Base-by-base conservation (phyloP, 306 rosid genomes). In the Lathyrus aphaca region DNA sequence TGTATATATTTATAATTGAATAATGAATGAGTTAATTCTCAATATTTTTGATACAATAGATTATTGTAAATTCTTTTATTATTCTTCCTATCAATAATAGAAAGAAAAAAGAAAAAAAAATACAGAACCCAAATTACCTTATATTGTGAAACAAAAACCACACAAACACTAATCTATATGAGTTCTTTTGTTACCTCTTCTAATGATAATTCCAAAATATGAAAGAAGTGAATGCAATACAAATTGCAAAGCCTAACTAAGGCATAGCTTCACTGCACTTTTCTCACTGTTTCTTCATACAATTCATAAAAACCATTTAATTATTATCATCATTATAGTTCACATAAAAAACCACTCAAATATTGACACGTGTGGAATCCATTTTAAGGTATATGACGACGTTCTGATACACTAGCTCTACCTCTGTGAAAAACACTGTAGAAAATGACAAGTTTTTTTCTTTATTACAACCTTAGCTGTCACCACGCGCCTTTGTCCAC, bases 301-400 rank as follows among this genome's bases (percentile, higher is more conserved):
- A 68, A 46, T 18, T 21, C 5, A 62, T 44, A 16, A 43, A 3
- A 49, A 30, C 5, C 10, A 60, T n/a, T 32, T 14, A 46, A 18
- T 72, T 10, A 79, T 46, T 44, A 35, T 54, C 69, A 39, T 54
- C 67, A 71, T 7, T 10, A 29, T 59, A 30, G 61, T 23, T 56
- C 19, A 32, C 12, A 42, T n/a, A 6, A 6, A 1, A 18, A 44
- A 16, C 83, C 82, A 81, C 11, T 80, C 4, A 73, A 1, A 11
- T 44, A 6, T 4, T 6, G 84, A 86, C 90, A 82, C 85, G 83
- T 81, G 82, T 74, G 30, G 29, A 32, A 25, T 64, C 79, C 63
- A 58, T 77, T 73, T 81, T 77, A 77, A 84, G 88, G 87, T 79
- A 64, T 67, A 53, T 78, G 87, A 85, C 87, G 84, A 79, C 83